A percentile compares a stretch with the other conserved stretches of the same genome.
These are phyloP conservation scores for Neocucurbitaria cava DNA, from an alignment of 2,329 filamentous ascomycete species.

Conservation along the genomic window DNA sequence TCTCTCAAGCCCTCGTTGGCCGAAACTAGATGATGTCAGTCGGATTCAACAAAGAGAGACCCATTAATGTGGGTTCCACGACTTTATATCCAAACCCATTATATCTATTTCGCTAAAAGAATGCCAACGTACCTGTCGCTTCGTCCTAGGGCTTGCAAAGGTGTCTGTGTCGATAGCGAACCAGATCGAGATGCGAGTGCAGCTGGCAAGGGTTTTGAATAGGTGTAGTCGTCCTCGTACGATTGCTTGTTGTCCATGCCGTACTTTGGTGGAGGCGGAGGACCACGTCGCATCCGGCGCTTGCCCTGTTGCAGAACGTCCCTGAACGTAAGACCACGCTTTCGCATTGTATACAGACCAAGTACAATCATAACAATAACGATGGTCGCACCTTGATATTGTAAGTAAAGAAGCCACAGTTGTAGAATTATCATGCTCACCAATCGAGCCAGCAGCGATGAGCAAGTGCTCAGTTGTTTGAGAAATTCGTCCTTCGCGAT, in stretches of 20 bases:
- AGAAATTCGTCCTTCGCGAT: conserved; percentile 36
- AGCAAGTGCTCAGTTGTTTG: conserved; percentile 49
- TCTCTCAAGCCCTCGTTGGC: conserved; percentile 14
- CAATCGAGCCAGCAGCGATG: conserved; percentile 51
- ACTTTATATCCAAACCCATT: background rate
- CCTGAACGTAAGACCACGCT: conserved; percentile 43
- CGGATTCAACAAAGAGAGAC: background rate
- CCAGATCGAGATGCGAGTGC: conserved; percentile 31
- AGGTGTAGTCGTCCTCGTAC: conserved; percentile 30
- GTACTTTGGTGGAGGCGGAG: conserved; percentile 31
- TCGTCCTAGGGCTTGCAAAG: conserved; percentile 35
- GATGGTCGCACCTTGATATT: conserved; percentile 44
- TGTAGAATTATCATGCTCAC: conserved; percentile 18
- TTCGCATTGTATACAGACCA: conserved; percentile 47
- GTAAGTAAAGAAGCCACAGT: conserved; percentile 15
- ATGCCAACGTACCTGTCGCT: conserved; percentile 34
- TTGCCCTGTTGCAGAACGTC: conserved; percentile 37
- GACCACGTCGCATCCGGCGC: conserved; percentile 28
- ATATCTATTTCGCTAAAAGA: background rate
- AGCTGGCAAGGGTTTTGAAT: conserved; percentile 33
- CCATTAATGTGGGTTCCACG: background rate
- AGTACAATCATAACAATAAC: conserved; percentile 47
- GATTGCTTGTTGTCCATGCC: conserved; percentile 35
- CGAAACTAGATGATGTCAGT: conserved; percentile 29
- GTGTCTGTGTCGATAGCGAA: conserved; percentile 38